Conservation (phyloP, 345 rosid species). For the Cochlearia excelsa region DNA sequence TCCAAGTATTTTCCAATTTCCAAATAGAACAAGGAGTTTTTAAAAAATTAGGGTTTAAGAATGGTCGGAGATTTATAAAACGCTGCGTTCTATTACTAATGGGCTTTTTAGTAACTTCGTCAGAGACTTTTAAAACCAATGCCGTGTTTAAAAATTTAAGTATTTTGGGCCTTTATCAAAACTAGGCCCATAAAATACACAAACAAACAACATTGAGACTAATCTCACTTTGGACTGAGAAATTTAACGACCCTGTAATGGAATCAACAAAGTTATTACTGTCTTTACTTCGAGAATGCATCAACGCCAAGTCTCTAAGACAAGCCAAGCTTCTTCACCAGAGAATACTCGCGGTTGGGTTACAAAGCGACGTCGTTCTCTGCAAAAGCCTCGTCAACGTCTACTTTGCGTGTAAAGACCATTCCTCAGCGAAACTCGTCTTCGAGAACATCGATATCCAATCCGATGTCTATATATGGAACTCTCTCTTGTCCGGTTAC, state of each 20-base stretch:
- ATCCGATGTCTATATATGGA: conserved; percentile 57
- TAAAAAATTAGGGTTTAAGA: no score
- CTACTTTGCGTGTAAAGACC: conserved; percentile 50
- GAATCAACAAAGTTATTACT: conserved; percentile 32
- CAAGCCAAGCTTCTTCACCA: conserved; percentile 56
- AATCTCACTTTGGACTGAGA: no score
- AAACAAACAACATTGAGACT: no score
- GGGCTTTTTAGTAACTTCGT: no score
- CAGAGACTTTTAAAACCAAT: no score
- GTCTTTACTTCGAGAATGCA: conserved; percentile 40
- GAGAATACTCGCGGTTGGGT: conserved; percentile 46
- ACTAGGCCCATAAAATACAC: no score
- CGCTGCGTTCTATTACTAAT: no score
- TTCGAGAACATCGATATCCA: conserved; percentile 36
- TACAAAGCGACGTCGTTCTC: conserved; percentile 42
- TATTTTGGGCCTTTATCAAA: no score
- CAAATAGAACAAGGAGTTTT: no score
- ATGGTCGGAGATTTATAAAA: no score
- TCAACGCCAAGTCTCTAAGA: conserved; percentile 31
- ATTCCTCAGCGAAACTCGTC: conserved; percentile 45
- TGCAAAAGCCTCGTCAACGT: conserved; percentile 54
- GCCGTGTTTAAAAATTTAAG: no score
- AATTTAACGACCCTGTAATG: conserved; percentile 26
- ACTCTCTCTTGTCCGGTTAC: conserved; percentile 54
- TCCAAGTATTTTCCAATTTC: no score